Base-by-base conservation (phyloP, 108 stramenopile genomes). In the Nannochloropsis oceanica region DNA sequence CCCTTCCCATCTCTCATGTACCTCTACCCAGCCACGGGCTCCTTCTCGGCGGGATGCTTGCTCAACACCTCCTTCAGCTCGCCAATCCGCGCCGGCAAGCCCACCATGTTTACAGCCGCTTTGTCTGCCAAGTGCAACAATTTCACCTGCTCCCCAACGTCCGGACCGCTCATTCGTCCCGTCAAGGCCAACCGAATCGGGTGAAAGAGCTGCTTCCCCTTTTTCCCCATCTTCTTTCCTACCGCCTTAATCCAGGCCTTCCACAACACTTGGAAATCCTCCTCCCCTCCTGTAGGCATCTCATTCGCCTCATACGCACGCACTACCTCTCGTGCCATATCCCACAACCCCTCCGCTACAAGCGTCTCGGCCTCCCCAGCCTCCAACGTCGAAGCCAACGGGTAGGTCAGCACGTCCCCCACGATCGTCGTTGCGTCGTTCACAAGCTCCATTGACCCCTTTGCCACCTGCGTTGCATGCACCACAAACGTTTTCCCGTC, bases 111-210 rank as follows among this genome's bases (percentile, higher is more conserved):
- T n/a, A n/a, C n/a, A n/a, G 9, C 59, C 59, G 22, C 59, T 9
- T 18, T 73, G 22, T 73, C 59, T n/a, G 59, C 59, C 59, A 96
- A 83, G 14, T 90, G 84, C 44, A 97, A 87, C 50, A 98, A 87
- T 13, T 91, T 87, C 42, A 98, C 81, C 87, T 98, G 97, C 88
- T 95, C 95, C 12, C 96, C 96, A 13, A 98, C 95, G 90, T 98
- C 97, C 89, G 96, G 95, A 26, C 97, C 97, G 83, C 95, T 95
- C 95, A 97, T 96, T 87, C 94, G 94, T 25, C 96, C 97, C 12
- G 97, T 98, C 85, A 98, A 80, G 18, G 95, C 95, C 79, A 98
- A 84, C 80, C 97, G 92, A 0, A 95, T 93, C 18, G 97, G 97
- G 86, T 97, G 96, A 86, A 98, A 97, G 12, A 98, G 89, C 83